A percentile compares a stretch with the other conserved stretches of the same genome.
Evolutionary conservation across 441 rosid genomes (phyloP).

Genomic region (Corymbia citriodora): DNA sequence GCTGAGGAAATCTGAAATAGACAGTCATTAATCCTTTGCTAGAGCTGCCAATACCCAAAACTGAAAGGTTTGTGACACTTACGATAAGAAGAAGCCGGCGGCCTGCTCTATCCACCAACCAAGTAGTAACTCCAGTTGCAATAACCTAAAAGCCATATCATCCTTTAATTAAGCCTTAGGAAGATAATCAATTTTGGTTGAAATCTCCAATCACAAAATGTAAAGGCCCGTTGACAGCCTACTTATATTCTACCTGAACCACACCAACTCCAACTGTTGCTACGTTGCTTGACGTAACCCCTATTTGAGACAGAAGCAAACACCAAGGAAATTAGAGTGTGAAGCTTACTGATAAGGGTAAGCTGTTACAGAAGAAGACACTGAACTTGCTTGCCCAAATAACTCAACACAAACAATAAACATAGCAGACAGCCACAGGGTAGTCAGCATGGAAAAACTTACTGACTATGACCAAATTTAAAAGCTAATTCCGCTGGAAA

Average conservation of each 20-base stretch:
- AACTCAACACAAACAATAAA: not conserved
- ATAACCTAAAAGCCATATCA: constrained; percentile 42
- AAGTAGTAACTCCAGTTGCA: constrained; percentile 77
- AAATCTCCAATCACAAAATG: not conserved
- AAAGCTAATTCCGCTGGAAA: not conserved
- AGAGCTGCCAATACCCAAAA: not conserved
- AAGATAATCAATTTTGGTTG: not conserved
- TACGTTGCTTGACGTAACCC: constrained; percentile 65
- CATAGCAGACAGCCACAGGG: not conserved
- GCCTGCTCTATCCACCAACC: constrained; percentile 87
- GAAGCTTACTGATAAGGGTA: not conserved
- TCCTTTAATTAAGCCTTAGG: not conserved
- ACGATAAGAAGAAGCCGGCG: constrained; percentile 85
- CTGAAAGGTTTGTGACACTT: constrained; percentile 21
- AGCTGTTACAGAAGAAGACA: not conserved
- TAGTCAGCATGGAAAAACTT: not conserved
- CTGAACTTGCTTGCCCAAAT: not conserved
- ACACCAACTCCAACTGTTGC: constrained; percentile 89
- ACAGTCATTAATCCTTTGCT: not conserved
- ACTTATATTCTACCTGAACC: constrained; percentile 52
- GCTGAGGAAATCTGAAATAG: constrained; percentile 4
- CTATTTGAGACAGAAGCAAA: constrained; percentile 33
- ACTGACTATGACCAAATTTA: not conserved
- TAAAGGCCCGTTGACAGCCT: not conserved
- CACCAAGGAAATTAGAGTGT: not conserved